Conservation (phyloP, 2,329 filamentous ascomycete genomes). For the Penicillium nordicum region DNA sequence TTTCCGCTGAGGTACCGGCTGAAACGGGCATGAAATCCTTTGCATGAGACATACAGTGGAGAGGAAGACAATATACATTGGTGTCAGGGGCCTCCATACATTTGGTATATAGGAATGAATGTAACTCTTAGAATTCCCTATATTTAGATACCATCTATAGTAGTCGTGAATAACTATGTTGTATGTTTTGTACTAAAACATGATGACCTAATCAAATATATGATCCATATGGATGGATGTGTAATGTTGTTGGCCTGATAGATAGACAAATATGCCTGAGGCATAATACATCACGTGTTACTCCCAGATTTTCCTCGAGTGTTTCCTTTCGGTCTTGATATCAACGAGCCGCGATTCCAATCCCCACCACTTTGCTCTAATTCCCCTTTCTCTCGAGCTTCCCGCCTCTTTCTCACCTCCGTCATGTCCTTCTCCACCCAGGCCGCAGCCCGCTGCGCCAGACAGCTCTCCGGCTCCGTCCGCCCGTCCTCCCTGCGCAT, state of each 20-base stretch:
- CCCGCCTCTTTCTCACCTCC: conserved; percentile 3
- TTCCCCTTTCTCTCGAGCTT: conserved; percentile 1
- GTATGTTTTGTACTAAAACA: too few species aligned
- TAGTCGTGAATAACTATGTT: too few species aligned
- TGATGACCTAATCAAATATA: too few species aligned
- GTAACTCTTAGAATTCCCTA: too few species aligned
- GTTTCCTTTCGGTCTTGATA: conserved; percentile 30
- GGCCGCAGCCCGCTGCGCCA: conserved; percentile 42
- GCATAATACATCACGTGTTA: conserved; percentile 27
- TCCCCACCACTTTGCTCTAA: conserved; percentile 15
- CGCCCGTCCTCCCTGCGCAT: conserved; percentile 42
- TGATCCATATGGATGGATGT: too few species aligned
- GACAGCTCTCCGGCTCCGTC: conserved; percentile 40
- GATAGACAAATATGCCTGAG: not conserved
- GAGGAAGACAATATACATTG: not conserved
- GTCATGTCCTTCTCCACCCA: conserved; percentile 43
- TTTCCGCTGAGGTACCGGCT: too few species aligned
- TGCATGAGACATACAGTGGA: not conserved
- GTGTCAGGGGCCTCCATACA: too few species aligned
- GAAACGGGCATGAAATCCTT: too few species aligned
- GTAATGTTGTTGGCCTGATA: not conserved
- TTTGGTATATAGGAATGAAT: too few species aligned
- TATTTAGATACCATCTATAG: too few species aligned
- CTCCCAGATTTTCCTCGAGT: conserved; percentile 34
- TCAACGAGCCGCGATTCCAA: conserved; percentile 21